phyloP scores from a whole-genome alignment of 176 grass and related monocot species.

The Oryza glumipatula region DNA sequence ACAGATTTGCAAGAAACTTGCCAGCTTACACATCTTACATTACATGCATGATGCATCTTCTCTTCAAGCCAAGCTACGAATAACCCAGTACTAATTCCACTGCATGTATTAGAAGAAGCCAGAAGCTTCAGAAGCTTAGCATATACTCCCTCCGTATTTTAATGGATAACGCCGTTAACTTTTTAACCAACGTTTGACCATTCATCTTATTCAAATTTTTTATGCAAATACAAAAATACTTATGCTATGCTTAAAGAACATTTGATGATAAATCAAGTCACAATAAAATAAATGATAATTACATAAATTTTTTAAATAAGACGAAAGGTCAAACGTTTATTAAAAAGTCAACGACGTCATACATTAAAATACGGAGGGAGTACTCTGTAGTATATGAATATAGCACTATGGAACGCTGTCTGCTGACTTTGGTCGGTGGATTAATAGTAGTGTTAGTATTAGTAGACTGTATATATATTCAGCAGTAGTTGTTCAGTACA shows the following conservation, averaged over 20 bases:
- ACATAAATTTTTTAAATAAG: no score
- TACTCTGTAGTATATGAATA: no score
- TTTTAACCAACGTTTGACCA: no score
- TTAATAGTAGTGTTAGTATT: constrained; percentile 20
- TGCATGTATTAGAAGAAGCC: neutral
- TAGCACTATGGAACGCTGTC: neutral
- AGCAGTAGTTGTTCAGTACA: neutral
- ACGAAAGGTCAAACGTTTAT: no score
- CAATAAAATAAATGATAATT: no score
- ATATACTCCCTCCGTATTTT: neutral
- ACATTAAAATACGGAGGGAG: no score
- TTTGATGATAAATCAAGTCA: no score
- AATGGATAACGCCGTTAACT: no score
- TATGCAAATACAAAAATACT: no score
- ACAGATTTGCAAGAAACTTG: neutral
- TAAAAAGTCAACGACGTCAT: no score
- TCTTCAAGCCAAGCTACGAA: constrained; percentile 30
- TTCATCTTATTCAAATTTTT: no score
- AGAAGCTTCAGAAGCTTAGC: neutral
- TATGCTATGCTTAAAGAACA: no score
- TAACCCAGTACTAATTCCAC: neutral
- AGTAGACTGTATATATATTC: neutral
- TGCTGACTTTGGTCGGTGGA: constrained; percentile 39
- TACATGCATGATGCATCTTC: neutral
- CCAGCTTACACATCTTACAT: neutral